A percentile compares a stretch with the other conserved stretches of the same genome.
Conservation (phyloP, 371 early-diverging fungal species). For the Nosema muscidifuracis region DNA sequence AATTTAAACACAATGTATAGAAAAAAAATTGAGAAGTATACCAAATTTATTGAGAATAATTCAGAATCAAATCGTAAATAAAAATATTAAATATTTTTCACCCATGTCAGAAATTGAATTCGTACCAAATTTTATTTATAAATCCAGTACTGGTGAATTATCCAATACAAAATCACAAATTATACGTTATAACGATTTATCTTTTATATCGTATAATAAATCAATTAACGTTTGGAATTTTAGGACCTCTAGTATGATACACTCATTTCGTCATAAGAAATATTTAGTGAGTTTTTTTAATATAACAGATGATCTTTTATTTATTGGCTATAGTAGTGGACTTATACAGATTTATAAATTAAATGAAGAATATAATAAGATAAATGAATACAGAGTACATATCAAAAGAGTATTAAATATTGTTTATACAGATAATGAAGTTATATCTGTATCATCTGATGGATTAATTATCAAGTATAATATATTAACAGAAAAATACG, state of each 20-base stretch:
- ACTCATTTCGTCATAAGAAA: background rate
- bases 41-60: background rate
- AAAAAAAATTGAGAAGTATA: slow-evolving; percentile 1
- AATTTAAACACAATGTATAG: slow-evolving; percentile 2
- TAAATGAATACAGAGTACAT: background rate
- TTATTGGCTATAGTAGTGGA: background rate
- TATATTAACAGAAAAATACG: background rate
- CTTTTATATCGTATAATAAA: background rate
- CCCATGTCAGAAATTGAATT: background rate
- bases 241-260: background rate
- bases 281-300: background rate
- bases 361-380: background rate
- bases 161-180: background rate
- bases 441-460: background rate
- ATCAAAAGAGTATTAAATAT: background rate
- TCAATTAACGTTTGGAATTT: background rate
- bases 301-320: background rate
- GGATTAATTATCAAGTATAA: background rate
- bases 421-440: background rate
- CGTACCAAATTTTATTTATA: slow-evolving; percentile 1
- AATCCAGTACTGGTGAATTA: background rate
- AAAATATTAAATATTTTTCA: background rate
- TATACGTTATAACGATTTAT: background rate
- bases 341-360: background rate
- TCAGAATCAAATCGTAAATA: too few species aligned